Conservation (phyloP, 306 rosid species). For the Cicer judaicum region DNA sequence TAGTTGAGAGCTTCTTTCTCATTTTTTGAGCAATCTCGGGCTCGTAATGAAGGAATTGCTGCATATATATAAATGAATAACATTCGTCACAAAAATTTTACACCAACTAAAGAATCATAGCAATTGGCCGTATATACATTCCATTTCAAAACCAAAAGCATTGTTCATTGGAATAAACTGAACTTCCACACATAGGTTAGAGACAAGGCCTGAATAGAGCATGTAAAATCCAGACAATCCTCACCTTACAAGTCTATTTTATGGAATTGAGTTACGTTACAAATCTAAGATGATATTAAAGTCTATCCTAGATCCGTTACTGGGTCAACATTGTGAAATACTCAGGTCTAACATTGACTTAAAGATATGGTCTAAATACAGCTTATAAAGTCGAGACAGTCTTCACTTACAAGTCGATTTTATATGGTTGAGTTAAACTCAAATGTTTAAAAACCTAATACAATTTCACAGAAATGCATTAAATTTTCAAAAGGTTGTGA, state of each 20-base stretch:
- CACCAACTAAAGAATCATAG: constrained; percentile 24
- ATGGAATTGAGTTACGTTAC: neutral
- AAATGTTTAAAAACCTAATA: neutral
- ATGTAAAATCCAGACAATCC: neutral
- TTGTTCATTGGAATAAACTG: neutral
- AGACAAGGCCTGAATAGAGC: neutral
- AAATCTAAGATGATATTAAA: neutral
- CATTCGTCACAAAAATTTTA: constrained; percentile 8
- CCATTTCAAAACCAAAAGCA: neutral
- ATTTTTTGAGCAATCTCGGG: constrained; percentile 94
- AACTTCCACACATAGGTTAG: neutral
- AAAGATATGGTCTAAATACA: neutral
- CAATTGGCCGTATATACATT: neutral
- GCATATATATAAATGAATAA: constrained; percentile 41
- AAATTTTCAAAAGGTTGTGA: neutral
- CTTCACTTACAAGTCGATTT: neutral
- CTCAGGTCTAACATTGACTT: neutral
- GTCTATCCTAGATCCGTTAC: neutral
- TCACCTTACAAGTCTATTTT: neutral
- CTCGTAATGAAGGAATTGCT: constrained; percentile 97
- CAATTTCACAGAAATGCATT: constrained; percentile 6
- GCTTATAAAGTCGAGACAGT: neutral
- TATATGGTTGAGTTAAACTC: neutral
- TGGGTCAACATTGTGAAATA: neutral
- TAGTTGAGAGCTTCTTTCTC: constrained; percentile 99